Evolutionary conservation across 78 protist species (phyloP), one percentile per base, ranked within the genome.

Genomic region (Dictyostelium firmibasis): DNA sequence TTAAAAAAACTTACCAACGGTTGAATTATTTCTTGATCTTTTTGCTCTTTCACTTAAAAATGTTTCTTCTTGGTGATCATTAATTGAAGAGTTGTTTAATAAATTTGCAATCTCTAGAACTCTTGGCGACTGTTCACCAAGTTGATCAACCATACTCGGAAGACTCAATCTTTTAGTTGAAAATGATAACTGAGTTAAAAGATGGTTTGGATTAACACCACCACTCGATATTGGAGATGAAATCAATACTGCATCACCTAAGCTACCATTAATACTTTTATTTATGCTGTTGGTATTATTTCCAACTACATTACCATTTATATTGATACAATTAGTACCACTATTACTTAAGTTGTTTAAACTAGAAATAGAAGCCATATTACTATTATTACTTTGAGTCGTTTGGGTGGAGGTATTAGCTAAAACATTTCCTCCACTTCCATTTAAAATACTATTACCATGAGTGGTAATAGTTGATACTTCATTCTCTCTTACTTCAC

Each of bases 1-100:
- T 70, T 31, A 70, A n/a, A 6, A 11, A 70, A n/a, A 70, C 38
- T n/a, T 70, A 75, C 47, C 81, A n/a, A 29, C 76, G 9, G 76
- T 67, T 25, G 76, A 67, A 67, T 67, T 67, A 18, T 75, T 75
- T 75, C 81, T 75, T 75, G 81, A 36, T 16, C 50, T 29, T 35
- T 75, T 75, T 33, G 23, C 23, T 75, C 81, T 75, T 75, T 75
- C 81, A 36, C 16, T 75, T 36, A 75, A 75, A 36, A 75, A 75
- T 18, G 43, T 75, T 35, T 75, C 81, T 36, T 75, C 81, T 31
- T 31, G 43, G 13, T 47, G 57, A 18, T 75, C 81, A 10, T 14
- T 75, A 75, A 75, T 75, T 13, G 81, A 75, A 18, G 81, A 75
- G 23, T 33, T 75, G 3, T 38, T 33, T 33, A 75, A 75, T 36